Evolutionary conservation across 495 filamentous ascomycete genomes (phyloP).

Genomic region (Neurospora sp.): DNA sequence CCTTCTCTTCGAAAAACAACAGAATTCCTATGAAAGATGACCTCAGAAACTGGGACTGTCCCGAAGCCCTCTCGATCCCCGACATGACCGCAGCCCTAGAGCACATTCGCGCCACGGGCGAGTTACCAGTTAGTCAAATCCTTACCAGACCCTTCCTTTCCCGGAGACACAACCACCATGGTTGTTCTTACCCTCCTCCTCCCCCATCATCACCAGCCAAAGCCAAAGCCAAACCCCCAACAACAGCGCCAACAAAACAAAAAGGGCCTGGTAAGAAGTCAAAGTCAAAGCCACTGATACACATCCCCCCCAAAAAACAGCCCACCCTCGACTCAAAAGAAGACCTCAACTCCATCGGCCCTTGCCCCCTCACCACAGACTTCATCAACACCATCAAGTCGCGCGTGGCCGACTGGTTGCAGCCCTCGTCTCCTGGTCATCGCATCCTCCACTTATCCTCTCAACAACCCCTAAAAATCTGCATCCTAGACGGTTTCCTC

Average conservation of each 20-base stretch:
- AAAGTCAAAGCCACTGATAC: slow-evolving; percentile 28
- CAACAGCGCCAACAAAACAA: background rate
- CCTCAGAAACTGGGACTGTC: slow-evolving; percentile 81
- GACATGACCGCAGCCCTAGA: slow-evolving; percentile 50
- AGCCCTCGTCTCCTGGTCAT: slow-evolving; percentile 24
- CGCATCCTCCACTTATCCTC: slow-evolving; percentile 41
- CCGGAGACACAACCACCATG: slow-evolving; percentile 17
- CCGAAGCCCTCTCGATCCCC: slow-evolving; percentile 57
- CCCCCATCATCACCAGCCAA: background rate
- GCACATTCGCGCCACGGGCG: slow-evolving; percentile 56
- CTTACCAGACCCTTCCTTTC: slow-evolving; percentile 4
- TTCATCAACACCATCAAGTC: slow-evolving; percentile 28
- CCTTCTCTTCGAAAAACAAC: background rate
- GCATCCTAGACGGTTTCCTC: slow-evolving; percentile 73
- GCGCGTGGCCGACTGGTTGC: slow-evolving; percentile 33
- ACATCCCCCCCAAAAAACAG: slow-evolving; percentile 13
- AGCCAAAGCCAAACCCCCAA: background rate
- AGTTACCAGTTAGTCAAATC: slow-evolving; percentile 41
- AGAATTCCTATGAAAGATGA: slow-evolving; percentile 43
- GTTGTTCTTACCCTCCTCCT: background rate
- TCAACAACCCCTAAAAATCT: slow-evolving; percentile 26
- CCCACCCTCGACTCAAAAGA: slow-evolving; percentile 59
- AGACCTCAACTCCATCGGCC: slow-evolving; percentile 57
- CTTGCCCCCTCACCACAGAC: slow-evolving; percentile 32
- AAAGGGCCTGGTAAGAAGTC: slow-evolving; percentile 9